Base-by-base conservation (phyloP, 345 rosid genomes). In the Euphorbia peplus region DNA sequence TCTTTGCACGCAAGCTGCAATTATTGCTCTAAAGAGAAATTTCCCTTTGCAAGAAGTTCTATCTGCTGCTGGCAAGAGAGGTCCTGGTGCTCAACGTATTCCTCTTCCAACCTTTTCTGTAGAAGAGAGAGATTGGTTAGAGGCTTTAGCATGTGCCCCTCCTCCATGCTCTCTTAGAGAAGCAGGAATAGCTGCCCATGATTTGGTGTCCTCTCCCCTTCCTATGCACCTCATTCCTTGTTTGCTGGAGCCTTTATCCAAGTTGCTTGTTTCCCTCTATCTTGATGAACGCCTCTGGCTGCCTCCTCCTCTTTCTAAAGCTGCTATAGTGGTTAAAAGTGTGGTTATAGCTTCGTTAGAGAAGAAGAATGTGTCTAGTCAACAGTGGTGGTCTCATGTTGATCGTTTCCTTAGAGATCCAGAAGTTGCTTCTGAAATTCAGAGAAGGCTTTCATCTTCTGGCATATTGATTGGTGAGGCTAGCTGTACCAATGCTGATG, bases 141-240 rank as follows among this genome's bases (percentile, higher is more conserved):
- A 88, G 83, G 97, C 96, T 81, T 80, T 95, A 70, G 87, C 95
- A 16, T 82, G 91, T 76, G 82, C 93, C 64, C 90, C 93, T 56
- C 97, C 95, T 63, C 97, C 99, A 53, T 91, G 99, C 78, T 91
- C 95, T 60, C 91, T 81, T 66, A 85, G 99, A 84, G 97, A 91
- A 82, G 96, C 97, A 53, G 99, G 99, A 73, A 82, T 86, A 60
- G 89, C 97, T 75, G 95, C 93, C 65, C 72, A 85, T 77, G 96
- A 87, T 75, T 76, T 90, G 64, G 85, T 71, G 59, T 82, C 99
- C 48, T 87, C 88, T 71, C 95, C 95, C 26, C 96, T 95, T 80
- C 96, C 97, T 47, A 54, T 78, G 10, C 88, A 91, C 76, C 90
- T 91, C 63, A 73, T 86, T 76, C 96, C 96, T 67, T 95, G 87